phyloP scores from a whole-genome alignment of 2,329 filamentous ascomycete genomes.

The Venturia carpophila region DNA sequence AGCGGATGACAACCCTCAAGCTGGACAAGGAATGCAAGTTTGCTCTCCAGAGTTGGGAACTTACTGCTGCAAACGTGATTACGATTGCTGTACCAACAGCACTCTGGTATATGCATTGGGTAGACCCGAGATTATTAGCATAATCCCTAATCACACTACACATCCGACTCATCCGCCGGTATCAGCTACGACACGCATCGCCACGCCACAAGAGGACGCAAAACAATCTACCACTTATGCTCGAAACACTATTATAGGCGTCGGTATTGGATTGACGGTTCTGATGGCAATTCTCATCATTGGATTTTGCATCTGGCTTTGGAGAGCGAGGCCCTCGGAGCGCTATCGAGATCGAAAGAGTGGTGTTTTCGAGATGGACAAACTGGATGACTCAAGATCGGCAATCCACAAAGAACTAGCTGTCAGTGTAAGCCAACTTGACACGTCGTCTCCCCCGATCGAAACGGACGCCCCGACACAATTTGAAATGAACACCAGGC shows the following conservation, averaged over 20 bases:
- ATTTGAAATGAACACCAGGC: not conserved
- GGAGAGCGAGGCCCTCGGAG: not conserved
- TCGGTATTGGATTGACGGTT: not conserved
- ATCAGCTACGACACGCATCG: not conserved
- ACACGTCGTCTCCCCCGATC: not conserved
- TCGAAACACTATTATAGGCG: constrained; percentile 11
- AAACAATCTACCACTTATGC: not conserved
- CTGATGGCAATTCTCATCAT: not conserved
- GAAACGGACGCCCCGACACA: not conserved
- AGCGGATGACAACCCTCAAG: constrained; percentile 13
- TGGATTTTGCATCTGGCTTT: constrained; percentile 8
- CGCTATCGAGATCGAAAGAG: constrained; percentile 1
- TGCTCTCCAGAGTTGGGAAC: constrained; percentile 12
- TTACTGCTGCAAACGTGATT: constrained; percentile 17
- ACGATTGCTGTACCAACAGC: constrained; percentile 15
- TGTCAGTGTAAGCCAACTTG: not conserved
- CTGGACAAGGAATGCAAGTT: constrained; percentile 15
- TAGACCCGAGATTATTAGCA: not conserved
- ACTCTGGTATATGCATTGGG: constrained; percentile 5
- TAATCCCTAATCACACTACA: not conserved
- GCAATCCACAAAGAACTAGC: not conserved
- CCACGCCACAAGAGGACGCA: not conserved
- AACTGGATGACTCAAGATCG: not conserved
- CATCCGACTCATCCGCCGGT: not conserved
- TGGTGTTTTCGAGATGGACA: not conserved